Evolutionary conservation across 441 rosid species (phyloP), one percentile per base, ranked within the genome.

Genomic region (Bruguiera hainesii): DNA sequence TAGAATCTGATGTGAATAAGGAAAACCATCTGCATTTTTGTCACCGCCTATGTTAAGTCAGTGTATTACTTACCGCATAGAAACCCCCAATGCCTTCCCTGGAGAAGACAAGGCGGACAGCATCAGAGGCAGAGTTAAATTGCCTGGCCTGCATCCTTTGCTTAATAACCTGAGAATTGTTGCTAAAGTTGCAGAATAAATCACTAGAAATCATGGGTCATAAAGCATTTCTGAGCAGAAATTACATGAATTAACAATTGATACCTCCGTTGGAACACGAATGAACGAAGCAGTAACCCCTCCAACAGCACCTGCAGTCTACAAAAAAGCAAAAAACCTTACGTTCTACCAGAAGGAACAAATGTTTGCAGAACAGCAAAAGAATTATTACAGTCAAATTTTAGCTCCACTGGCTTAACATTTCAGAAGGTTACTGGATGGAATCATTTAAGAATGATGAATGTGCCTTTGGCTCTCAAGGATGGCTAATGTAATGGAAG

Each of bases 261-360:
- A 42, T 64, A 92, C 99, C 93, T 95, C 98, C 2, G 98, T 95
- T 56, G 99, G 98, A 63, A 95, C 97, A 78, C 96, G 95, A 51
- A 95, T 88, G 35, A 95, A 81, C 72, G 99, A 92, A 76, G 99
- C 99, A 73, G 96, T 95, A 76, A 90, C 57, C 71, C 99, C 99
- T 66, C 99, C 98, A 25, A 92, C 74, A 39, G 96, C 98, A 65
- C 98, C 99, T 3, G 99, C 99, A 56, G 90, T 87, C 99, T 95
- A 80, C 80, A 82, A 56, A 48, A 77, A 74, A 72, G 59, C 49
- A 80, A 60, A 26, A 75, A 31, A 1, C 51, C 67, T 28, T 58
- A 50, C 25, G 25, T 59, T 20, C 4, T 19, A 42, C 55, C 53
- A 60, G 70, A 70, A 71, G 73, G 56, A 70, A 69, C 1, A 21